Percentiles rank a stretch among this genome's conserved stretches.
Conservation (phyloP, 169 alveolate species). For the Cryptosporidium sp. region DNA sequence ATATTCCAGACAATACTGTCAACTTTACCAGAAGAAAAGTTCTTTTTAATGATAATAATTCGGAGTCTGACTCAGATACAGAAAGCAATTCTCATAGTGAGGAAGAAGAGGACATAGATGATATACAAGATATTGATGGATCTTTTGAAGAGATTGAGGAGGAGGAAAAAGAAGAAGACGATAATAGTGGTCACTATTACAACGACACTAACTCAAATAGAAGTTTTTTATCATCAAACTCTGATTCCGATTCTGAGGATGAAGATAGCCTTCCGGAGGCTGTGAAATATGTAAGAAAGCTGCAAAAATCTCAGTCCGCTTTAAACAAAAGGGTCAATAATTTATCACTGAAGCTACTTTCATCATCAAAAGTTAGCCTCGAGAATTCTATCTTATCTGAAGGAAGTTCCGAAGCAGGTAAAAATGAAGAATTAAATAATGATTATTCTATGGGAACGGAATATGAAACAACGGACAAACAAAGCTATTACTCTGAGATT, state of each 20-base stretch:
- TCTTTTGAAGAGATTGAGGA: conserved; percentile 78
- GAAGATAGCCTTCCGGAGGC: conserved; percentile 81
- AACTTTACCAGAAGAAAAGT: conserved; percentile 88
- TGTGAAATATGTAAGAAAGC: conserved; percentile 89
- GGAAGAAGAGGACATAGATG: conserved; percentile 77
- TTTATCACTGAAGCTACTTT: conserved; percentile 17
- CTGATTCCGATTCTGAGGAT: conserved; percentile 18
- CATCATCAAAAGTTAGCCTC: conserved; percentile 40
- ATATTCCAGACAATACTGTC: conserved; percentile 94
- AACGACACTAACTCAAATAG: conserved; percentile 52
- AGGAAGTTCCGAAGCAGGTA: background rate
- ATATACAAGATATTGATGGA: conserved; percentile 56
- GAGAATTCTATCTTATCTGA: conserved; percentile 33
- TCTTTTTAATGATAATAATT: conserved; percentile 51
- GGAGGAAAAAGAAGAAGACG: conserved; percentile 77
- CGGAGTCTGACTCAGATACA: conserved; percentile 64
- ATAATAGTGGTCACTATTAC: conserved; percentile 74
- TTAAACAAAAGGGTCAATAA: conserved; percentile 27
- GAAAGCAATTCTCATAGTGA: conserved; percentile 74
- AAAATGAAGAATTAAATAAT: background rate
- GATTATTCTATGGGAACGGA: background rate
- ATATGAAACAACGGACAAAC: background rate
- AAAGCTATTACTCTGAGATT: background rate
- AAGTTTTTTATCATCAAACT: background rate
- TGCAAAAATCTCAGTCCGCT: conserved; percentile 80